Evolutionary conservation across 2,329 filamentous ascomycete species (phyloP).

Genomic region (Epichloe coenophiala): DNA sequence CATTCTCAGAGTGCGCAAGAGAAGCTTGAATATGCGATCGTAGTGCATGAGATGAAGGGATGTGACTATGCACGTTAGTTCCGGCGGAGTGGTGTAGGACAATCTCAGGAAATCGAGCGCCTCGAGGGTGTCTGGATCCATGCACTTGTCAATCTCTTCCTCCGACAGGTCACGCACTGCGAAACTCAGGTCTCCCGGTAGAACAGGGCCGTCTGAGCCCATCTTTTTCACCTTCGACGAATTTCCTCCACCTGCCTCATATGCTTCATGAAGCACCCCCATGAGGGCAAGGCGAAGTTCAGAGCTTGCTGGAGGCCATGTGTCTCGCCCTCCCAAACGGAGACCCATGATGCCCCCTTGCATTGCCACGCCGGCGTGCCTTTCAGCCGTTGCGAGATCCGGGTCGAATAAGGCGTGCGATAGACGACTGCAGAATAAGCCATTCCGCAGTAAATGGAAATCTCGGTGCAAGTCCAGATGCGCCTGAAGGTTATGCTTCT

Average conservation of each 20-base stretch:
- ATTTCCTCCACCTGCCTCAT: constrained; percentile 23
- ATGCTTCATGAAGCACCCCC: constrained; percentile 69
- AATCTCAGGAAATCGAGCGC: constrained; percentile 88
- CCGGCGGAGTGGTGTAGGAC: constrained; percentile 64
- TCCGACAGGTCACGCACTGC: constrained; percentile 67
- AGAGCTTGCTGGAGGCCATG: constrained; percentile 88
- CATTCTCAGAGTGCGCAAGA: constrained; percentile 68
- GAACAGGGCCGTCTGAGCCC: constrained; percentile 20
- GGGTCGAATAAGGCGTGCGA: constrained; percentile 76
- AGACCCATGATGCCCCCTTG: constrained; percentile 66
- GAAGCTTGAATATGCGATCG: constrained; percentile 68
- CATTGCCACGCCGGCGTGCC: constrained; percentile 53
- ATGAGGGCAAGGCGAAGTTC: constrained; percentile 83
- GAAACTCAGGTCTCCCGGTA: constrained; percentile 67
- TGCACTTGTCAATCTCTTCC: constrained; percentile 68
- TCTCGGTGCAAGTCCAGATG: constrained; percentile 65
- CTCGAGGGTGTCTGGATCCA: constrained; percentile 69
- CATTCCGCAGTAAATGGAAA: constrained; percentile 77
- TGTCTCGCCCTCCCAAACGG: constrained; percentile 64
- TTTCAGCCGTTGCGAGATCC: constrained; percentile 66
- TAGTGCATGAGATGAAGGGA: constrained; percentile 60
- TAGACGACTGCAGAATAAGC: constrained; percentile 66
- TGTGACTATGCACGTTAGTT: constrained; percentile 63
- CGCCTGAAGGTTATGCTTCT: constrained; percentile 52
- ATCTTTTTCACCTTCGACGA: constrained; percentile 10